Evolutionary conservation across 805 yeast species (phyloP).

Genomic region (Candida sanyiensis): DNA sequence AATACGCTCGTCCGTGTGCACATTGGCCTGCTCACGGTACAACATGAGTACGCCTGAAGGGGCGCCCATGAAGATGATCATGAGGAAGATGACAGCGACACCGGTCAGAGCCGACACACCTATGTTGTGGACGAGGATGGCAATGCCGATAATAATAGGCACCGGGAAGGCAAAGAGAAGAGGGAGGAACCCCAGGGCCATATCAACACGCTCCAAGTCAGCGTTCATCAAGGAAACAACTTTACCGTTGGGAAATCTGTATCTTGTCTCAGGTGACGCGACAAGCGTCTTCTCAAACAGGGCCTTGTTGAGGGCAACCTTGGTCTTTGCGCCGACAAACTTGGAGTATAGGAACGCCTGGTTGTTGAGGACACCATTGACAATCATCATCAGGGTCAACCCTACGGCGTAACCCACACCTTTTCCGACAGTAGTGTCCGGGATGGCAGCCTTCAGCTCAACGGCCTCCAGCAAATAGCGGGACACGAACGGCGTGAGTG

Average conservation of each 20-base stretch:
- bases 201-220: constrained; percentile 71
- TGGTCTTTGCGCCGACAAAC: constrained; percentile 58
- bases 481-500: constrained; percentile 48
- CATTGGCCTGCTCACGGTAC: constrained; percentile 45
- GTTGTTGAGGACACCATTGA: constrained; percentile 45
- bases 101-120: constrained; percentile 71
- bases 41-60: constrained; percentile 39
- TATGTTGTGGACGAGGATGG: constrained; percentile 51
- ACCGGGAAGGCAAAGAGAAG: constrained; percentile 46
- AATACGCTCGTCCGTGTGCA: constrained; percentile 58
- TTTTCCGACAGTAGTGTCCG: constrained; percentile 33
- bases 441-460: constrained; percentile 34
- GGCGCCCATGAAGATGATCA: constrained; percentile 37
- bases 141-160: constrained; percentile 52
- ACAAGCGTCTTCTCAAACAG: constrained; percentile 59
- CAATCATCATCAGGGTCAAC: constrained; percentile 45
- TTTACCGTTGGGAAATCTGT: constrained; percentile 55
- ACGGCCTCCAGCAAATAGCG: constrained; percentile 47
- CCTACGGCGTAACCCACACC: constrained; percentile 80
- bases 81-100: constrained; percentile 38
- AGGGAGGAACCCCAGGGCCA: constrained; percentile 59
- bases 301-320: constrained; percentile 64
- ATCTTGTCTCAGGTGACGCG: constrained; percentile 49
- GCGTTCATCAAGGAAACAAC: constrained; percentile 74
- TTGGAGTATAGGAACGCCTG: constrained; percentile 56